A percentile compares a stretch with the other conserved stretches of the same genome.
Evolutionary conservation across 495 filamentous ascomycete genomes (phyloP).

Genomic region (Aspergillus sclerotioniger): DNA sequence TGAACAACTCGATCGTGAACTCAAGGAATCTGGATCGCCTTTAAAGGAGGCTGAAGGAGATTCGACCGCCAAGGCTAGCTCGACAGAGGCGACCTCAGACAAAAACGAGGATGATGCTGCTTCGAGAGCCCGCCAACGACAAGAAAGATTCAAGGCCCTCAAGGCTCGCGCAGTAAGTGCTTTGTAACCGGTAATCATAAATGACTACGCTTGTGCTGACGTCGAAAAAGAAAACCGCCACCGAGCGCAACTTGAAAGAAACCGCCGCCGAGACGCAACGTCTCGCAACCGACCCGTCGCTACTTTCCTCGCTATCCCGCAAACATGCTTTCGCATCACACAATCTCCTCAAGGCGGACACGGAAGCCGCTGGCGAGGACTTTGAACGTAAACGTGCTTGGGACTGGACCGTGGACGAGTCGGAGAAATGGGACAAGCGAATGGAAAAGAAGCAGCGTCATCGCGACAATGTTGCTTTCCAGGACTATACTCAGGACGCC

Average conservation of each 20-base stretch:
- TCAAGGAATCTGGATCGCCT: background rate
- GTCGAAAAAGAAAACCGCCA: conserved; percentile 59
- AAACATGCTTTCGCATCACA: conserved; percentile 84
- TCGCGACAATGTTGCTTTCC: conserved; percentile 82
- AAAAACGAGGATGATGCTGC: conserved; percentile 30
- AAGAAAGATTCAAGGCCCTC: conserved; percentile 72
- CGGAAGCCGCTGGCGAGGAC: conserved; percentile 79
- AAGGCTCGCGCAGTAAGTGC: conserved; percentile 67
- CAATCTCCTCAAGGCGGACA: conserved; percentile 90
- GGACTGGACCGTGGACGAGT: conserved; percentile 97
- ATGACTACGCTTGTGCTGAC: conserved; percentile 19
- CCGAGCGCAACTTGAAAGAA: conserved; percentile 77
- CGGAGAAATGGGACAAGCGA: conserved; percentile 88
- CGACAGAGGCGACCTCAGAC: background rate
- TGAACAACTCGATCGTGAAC: background rate
- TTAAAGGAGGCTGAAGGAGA: conserved; percentile 1
- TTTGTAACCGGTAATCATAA: background rate
- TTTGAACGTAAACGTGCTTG: conserved; percentile 97
- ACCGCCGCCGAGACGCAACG: conserved; percentile 80
- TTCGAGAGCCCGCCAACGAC: conserved; percentile 33
- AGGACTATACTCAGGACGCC: conserved; percentile 83
- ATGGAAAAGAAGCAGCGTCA: conserved; percentile 81
- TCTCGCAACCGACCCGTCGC: conserved; percentile 68
- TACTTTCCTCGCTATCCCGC: conserved; percentile 69
- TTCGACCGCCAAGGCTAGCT: too few species aligned